These are phyloP conservation scores for Trichocladium antarcticum DNA, from an alignment of 495 filamentous ascomycete genomes.

Conservation along the genomic window DNA sequence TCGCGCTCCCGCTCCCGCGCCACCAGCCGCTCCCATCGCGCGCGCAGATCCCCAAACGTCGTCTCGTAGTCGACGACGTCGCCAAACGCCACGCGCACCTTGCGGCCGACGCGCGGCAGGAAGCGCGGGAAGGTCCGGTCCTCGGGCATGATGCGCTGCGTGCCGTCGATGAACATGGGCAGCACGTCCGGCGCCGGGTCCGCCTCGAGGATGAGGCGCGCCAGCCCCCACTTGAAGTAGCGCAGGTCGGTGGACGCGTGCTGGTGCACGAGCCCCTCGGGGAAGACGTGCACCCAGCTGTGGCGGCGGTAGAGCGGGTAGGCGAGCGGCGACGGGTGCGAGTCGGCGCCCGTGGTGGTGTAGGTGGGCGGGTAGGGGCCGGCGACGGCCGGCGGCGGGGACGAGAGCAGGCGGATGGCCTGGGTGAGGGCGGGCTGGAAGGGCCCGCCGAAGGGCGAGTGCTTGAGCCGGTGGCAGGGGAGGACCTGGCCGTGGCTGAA, in stretches of 20 bases:
- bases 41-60: slow-evolving; percentile 56
- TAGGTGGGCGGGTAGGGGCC: slow-evolving; percentile 49
- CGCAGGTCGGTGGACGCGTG: slow-evolving; percentile 66
- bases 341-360: slow-evolving; percentile 49
- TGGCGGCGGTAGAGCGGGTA: slow-evolving; percentile 43
- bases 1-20: slow-evolving; percentile 8
- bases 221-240: slow-evolving; percentile 96
- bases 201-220: slow-evolving; percentile 76
- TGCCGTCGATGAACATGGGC: slow-evolving; percentile 89
- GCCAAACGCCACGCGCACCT: slow-evolving; percentile 64
- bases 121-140: slow-evolving; percentile 67
- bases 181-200: slow-evolving; percentile 73
- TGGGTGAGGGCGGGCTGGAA: slow-evolving; percentile 85
- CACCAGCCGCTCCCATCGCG: slow-evolving; percentile 55
- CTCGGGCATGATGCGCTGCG: slow-evolving; percentile 77
- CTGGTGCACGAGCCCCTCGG: slow-evolving; percentile 89
- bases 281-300: slow-evolving; percentile 90
- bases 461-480: slow-evolving; percentile 68
- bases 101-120: slow-evolving; percentile 61
- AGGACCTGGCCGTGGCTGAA: slow-evolving; percentile 81
- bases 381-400: slow-evolving; percentile 29
- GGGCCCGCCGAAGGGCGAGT: slow-evolving; percentile 64
- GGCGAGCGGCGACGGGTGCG: slow-evolving; percentile 45
- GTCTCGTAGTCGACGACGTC: slow-evolving; percentile 48
- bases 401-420: slow-evolving; percentile 71